These are phyloP conservation scores for Geopyxis carbonaria DNA, from an alignment of 495 filamentous ascomycete species.

Conservation along the genomic window DNA sequence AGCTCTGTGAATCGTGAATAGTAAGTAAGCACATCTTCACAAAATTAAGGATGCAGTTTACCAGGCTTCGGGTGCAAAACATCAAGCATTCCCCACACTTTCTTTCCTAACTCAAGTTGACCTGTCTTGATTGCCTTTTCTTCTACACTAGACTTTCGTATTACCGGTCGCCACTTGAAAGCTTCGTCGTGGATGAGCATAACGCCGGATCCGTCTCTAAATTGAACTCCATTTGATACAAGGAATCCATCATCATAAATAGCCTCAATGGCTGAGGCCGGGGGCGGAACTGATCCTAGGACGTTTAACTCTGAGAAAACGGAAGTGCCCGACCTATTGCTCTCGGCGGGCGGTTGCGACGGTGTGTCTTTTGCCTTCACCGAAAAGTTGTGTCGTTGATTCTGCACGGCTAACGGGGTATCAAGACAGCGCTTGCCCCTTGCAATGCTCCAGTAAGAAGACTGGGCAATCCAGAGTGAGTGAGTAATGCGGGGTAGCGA, in stretches of 20 bases:
- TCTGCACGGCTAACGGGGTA: too few species aligned
- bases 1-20: conserved; percentile 41
- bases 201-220: conserved; percentile 47
- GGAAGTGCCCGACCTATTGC: too few species aligned
- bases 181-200: conserved; percentile 71
- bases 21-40: background rate
- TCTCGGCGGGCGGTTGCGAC: background rate
- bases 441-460: too few species aligned
- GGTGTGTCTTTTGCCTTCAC: too few species aligned
- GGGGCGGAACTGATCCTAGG: conserved; percentile 54
- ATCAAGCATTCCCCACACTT: conserved; percentile 60
- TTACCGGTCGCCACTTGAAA: conserved; percentile 60
- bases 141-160: conserved; percentile 18
- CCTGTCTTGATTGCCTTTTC: conserved; percentile 48
- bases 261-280: conserved; percentile 66
- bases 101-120: conserved; percentile 56
- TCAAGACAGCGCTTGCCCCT: too few species aligned
- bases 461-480: too few species aligned
- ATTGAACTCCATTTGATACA: conserved; percentile 55
- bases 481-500: too few species aligned
- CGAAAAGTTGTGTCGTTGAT: too few species aligned
- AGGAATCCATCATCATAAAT: conserved; percentile 63
- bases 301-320: conserved; percentile 43
- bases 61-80: conserved; percentile 83
- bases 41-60: conserved; percentile 29